Evolutionary conservation across 495 filamentous ascomycete genomes (phyloP).

Genomic region (Trichoderma gamsii): DNA sequence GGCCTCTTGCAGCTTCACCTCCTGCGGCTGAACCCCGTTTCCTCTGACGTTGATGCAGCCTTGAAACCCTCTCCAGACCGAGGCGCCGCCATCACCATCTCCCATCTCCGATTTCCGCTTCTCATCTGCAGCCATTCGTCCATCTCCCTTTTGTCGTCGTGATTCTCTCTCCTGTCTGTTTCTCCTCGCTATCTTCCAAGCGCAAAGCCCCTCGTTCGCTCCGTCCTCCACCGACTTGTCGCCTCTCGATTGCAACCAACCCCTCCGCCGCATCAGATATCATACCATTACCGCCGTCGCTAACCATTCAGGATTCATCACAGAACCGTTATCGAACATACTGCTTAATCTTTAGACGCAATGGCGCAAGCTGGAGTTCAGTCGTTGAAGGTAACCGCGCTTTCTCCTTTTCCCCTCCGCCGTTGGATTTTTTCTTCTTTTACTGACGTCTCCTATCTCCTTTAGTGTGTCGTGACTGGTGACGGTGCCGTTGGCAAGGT

Average conservation of each 20-base stretch:
- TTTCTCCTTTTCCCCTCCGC: constrained; percentile 20
- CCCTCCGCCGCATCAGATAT: constrained; percentile 17
- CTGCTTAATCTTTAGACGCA: not conserved
- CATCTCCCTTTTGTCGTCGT: constrained; percentile 18
- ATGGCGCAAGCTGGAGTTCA: constrained; percentile 52
- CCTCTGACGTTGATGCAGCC: constrained; percentile 37
- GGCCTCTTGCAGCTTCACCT: constrained; percentile 21
- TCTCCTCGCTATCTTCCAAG: not conserved
- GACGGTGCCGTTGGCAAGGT: constrained; percentile 99
- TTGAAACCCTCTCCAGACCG: constrained; percentile 18
- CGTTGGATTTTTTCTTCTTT: constrained; percentile 19
- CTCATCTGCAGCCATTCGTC: constrained; percentile 13
- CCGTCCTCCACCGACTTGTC: constrained; percentile 16
- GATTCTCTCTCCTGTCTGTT: not conserved
- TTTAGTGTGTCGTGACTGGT: constrained; percentile 93
- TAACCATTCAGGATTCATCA: not conserved
- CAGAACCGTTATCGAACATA: constrained; percentile 2
- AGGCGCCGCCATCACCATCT: constrained; percentile 16
- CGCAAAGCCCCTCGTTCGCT: constrained; percentile 15
- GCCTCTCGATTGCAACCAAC: constrained; percentile 17
- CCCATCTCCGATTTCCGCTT: constrained; percentile 23
- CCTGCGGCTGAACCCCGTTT: constrained; percentile 37
- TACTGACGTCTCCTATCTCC: constrained; percentile 7
- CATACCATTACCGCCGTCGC: constrained; percentile 16
- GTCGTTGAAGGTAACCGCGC: constrained; percentile 49